Conservation (phyloP, 768 basidiomycete species). For the Infundibulicybe gibba region DNA sequence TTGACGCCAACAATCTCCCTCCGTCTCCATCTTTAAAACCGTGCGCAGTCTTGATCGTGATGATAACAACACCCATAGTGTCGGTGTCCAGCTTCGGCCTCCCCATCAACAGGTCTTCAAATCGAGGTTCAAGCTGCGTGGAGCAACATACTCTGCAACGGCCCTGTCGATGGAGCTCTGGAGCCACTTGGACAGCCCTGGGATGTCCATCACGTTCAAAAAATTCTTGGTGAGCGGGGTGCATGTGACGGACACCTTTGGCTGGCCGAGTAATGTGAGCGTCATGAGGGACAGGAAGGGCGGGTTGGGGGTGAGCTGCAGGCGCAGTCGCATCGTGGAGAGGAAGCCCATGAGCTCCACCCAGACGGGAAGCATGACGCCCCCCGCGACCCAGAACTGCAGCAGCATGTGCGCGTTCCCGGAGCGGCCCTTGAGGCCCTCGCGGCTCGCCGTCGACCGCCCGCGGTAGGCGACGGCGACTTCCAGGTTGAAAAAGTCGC, state of each 20-base stretch:
- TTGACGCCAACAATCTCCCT: constrained; percentile 27
- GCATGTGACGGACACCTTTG: constrained; percentile 59
- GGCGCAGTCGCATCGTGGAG: constrained; percentile 57
- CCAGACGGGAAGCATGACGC: constrained; percentile 58
- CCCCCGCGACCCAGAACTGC: constrained; percentile 57
- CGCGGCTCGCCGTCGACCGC: constrained; percentile 33
- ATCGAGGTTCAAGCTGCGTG: constrained; percentile 68
- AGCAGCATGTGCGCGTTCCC: constrained; percentile 64
- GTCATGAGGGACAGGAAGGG: constrained; percentile 52
- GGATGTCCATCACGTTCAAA: constrained; percentile 79
- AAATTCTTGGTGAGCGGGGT: constrained; percentile 59
- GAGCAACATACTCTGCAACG: constrained; percentile 61
- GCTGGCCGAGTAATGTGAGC: constrained; percentile 68
- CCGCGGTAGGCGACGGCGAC: constrained; percentile 67
- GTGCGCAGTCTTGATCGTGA: constrained; percentile 61
- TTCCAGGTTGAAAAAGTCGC: constrained; percentile 63
- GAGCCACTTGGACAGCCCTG: constrained; percentile 65
- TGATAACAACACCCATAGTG: constrained; percentile 60
- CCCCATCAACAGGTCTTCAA: constrained; percentile 61
- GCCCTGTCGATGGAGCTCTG: constrained; percentile 64
- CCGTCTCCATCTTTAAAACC: constrained; percentile 41
- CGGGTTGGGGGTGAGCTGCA: constrained; percentile 72
- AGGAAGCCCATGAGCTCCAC: constrained; percentile 68
- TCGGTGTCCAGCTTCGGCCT: constrained; percentile 62
- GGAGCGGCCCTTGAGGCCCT: constrained; percentile 34